phyloP scores from a whole-genome alignment of 441 rosid genomes.

The Mallotus repandus region DNA sequence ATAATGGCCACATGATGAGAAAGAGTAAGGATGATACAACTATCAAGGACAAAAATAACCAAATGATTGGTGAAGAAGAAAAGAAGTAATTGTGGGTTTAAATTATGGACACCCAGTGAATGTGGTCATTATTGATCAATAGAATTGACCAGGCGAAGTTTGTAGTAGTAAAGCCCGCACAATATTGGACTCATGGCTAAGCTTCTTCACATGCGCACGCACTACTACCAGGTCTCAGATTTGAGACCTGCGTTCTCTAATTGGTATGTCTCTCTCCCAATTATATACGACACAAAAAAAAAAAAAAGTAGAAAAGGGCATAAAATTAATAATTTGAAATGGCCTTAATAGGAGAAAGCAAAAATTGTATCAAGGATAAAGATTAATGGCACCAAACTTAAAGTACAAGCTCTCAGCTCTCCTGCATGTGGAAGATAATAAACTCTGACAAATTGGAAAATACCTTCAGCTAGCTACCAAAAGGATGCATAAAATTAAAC shows the following conservation, averaged over 20 bases:
- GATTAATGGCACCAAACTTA: neutral
- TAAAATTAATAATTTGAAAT: neutral
- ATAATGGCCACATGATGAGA: no score
- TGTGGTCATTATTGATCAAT: neutral
- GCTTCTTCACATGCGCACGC: no score
- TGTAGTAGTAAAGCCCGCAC: no score
- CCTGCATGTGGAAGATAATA: no score
- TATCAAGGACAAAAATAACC: neutral
- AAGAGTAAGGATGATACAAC: neutral
- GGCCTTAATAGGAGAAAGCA: neutral
- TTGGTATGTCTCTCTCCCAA: no score
- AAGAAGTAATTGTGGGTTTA: neutral
- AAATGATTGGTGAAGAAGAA: neutral
- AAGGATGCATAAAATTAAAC: no score
- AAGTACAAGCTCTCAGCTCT: no score
- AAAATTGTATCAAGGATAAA: neutral
- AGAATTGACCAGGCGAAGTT: constrained; percentile 1
- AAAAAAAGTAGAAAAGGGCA: neutral
- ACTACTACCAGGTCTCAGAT: no score
- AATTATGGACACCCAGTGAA: neutral
- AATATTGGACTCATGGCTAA: no score
- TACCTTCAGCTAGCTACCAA: neutral
- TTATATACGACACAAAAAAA: no score
- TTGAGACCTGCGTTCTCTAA: no score
- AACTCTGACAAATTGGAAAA: neutral